These are phyloP conservation scores for Colletotrichum sp. DNA, from an alignment of 2,329 filamentous ascomycete genomes.

Conservation along the genomic window DNA sequence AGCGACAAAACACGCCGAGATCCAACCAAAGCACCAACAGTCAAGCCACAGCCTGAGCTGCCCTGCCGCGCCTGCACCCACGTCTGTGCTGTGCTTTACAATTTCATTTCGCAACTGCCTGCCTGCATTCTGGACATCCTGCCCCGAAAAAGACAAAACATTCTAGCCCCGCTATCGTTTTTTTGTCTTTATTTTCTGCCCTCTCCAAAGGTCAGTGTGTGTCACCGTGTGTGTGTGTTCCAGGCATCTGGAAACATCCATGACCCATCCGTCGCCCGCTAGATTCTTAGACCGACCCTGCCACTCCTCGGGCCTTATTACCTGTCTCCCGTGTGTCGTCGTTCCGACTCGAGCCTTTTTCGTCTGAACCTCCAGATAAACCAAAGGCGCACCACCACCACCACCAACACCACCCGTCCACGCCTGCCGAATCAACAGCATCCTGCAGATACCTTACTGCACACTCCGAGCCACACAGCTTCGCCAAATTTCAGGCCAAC, in stretches of 20 bases:
- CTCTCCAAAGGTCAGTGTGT: background rate
- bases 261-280: constrained; percentile 15
- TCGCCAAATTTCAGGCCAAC: constrained; percentile 8
- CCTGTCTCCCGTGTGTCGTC: background rate
- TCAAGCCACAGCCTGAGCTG: background rate
- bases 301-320: constrained; percentile 12
- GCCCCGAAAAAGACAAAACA: background rate
- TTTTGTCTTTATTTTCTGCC: background rate
- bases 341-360: constrained; percentile 6
- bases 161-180: constrained; percentile 4
- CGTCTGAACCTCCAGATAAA: constrained; percentile 14
- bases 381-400: background rate
- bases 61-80: background rate
- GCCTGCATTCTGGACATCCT: background rate
- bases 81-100: background rate
- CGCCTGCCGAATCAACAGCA: background rate
- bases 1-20: background rate
- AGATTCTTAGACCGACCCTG: background rate
- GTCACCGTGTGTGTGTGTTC: background rate
- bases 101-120: background rate
- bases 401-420: background rate
- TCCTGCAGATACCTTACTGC: background rate
- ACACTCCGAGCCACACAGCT: background rate
- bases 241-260: constrained; percentile 20
- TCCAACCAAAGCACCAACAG: background rate